Evolutionary conservation across 805 yeast genomes (phyloP), one percentile per base, ranked within the genome.

Genomic region (Starmerella geochares): DNA sequence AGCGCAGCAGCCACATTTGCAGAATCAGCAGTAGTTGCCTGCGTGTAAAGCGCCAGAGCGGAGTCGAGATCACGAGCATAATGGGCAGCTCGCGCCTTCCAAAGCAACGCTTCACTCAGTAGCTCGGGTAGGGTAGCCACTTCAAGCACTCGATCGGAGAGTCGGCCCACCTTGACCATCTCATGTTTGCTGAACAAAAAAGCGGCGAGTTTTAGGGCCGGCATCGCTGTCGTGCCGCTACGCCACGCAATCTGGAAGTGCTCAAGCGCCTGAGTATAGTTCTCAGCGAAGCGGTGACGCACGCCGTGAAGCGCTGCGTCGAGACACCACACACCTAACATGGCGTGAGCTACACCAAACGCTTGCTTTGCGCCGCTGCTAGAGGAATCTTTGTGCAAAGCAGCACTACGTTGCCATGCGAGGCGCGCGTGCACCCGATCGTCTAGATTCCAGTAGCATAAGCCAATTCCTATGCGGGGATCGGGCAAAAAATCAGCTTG

Each of bases 401-500:
- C 83, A 28, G 80, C 67, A 1, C 86, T 75, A 60, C 96, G 76
- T 54, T 77, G 75, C 96, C 97, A 92, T 0, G 97, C 82, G 45
- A 70, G 69, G 6, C 75, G 61, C 0, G 98, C 97, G 70, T 86
- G 75, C 46, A 75, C 75, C 55, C 77, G 76, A 64, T 86, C 94
- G 47, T 82, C 82, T 54, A 92, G 69, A 53, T 77, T 77, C 96
- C 96, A 92, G 63, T 81, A 90, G 65, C 96, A 88, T 56, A 92
- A 69, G 31, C 98, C 99, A 53, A 90, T 78, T 25, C 97, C 99
- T 53, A 92, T 75, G 65, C 99, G 74, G 35, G 56, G 49, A 58
- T 76, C 76, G 58, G 83, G 63, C 16, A 36, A 5, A 17, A 42
- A 36, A 10, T 13, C 29, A 2, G 20, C 25, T 20, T 55, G 46